These are phyloP conservation scores for Tuber magnatum DNA, from an alignment of 495 filamentous ascomycete genomes.

Conservation along the genomic window DNA sequence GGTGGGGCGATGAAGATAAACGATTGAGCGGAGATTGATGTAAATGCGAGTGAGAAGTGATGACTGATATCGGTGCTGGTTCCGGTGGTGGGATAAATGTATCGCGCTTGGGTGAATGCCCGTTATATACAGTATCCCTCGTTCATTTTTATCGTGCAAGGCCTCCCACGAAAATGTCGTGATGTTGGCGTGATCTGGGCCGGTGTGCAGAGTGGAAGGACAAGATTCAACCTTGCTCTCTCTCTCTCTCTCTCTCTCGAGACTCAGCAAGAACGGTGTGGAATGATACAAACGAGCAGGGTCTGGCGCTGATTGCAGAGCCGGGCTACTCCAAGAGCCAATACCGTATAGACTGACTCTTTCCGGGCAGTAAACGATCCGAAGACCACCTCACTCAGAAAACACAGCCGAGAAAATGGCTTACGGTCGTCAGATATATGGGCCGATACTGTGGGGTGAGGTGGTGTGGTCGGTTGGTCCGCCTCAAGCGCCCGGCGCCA, in stretches of 20 bases:
- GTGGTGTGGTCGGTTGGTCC: neutral
- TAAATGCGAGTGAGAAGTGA: constrained; percentile 20
- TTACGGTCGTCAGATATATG: neutral
- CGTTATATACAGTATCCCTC: neutral
- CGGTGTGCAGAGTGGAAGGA: too few relatives aligned
- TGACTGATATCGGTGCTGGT: constrained; percentile 3
- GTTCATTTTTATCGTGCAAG: too few relatives aligned
- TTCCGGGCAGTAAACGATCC: neutral
- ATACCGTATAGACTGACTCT: too few relatives aligned
- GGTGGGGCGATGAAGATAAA: neutral
- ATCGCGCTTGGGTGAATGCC: neutral
- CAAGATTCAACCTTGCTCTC: too few relatives aligned
- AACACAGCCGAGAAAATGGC: neutral
- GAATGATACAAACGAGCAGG: too few relatives aligned
- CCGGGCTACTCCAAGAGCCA: too few relatives aligned
- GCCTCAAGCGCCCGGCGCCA: neutral
- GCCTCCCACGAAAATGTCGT: too few relatives aligned
- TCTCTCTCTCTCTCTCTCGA: too few relatives aligned
- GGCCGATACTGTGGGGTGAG: neutral
- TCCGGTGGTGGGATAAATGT: neutral
- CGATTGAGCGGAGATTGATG: neutral
- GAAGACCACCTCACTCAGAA: neutral
- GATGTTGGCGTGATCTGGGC: too few relatives aligned
- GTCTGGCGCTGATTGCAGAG: too few relatives aligned
- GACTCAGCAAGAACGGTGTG: too few relatives aligned